Conservation (phyloP, 2,329 filamentous ascomycete genomes). For the Aspergillus fumigatiaffinis region DNA sequence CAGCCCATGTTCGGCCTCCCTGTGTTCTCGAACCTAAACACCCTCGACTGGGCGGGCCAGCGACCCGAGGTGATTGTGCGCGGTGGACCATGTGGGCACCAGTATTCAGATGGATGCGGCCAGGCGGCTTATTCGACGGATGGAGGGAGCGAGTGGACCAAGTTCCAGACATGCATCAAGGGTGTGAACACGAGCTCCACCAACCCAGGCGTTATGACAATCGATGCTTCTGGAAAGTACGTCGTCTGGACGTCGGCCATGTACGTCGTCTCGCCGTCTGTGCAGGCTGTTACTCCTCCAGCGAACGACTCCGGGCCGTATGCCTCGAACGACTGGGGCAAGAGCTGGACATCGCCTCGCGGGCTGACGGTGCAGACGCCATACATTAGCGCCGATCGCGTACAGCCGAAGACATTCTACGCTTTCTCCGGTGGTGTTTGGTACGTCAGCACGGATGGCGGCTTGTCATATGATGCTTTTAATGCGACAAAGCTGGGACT, state of each 20-base stretch:
- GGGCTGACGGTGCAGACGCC: slow-evolving; percentile 8
- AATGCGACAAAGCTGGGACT: slow-evolving; percentile 6
- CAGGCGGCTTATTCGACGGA: slow-evolving; percentile 10
- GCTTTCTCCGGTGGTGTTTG: slow-evolving; percentile 6
- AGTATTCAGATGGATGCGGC: slow-evolving; percentile 13
- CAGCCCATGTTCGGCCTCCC: slow-evolving; percentile 13
- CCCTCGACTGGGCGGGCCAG: slow-evolving; percentile 14
- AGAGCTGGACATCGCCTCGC: slow-evolving; percentile 10
- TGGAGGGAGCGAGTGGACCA: slow-evolving; percentile 7
- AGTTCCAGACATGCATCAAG: slow-evolving; percentile 10
- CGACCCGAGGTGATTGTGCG: slow-evolving; percentile 8
- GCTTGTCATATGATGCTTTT: slow-evolving; percentile 6
- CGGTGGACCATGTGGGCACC: slow-evolving; percentile 9
- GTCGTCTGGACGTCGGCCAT: slow-evolving; percentile 12
- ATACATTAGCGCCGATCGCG: slow-evolving; percentile 11
- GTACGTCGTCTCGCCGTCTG: slow-evolving; percentile 2
- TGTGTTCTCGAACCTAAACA: slow-evolving; percentile 12
- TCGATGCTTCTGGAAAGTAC: slow-evolving; percentile 12
- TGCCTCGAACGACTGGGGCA: slow-evolving; percentile 4
- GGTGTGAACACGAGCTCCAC: slow-evolving; percentile 4
- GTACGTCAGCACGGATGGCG: slow-evolving; percentile 12
- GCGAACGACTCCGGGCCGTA: slow-evolving; percentile 11
- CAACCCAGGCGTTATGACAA: slow-evolving; percentile 9
- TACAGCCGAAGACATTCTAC: slow-evolving; percentile 13
- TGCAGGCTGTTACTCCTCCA: slow-evolving; percentile 4